These are phyloP conservation scores for Cercospora canescens DNA, from an alignment of 2,329 filamentous ascomycete species.

Conservation along the genomic window DNA sequence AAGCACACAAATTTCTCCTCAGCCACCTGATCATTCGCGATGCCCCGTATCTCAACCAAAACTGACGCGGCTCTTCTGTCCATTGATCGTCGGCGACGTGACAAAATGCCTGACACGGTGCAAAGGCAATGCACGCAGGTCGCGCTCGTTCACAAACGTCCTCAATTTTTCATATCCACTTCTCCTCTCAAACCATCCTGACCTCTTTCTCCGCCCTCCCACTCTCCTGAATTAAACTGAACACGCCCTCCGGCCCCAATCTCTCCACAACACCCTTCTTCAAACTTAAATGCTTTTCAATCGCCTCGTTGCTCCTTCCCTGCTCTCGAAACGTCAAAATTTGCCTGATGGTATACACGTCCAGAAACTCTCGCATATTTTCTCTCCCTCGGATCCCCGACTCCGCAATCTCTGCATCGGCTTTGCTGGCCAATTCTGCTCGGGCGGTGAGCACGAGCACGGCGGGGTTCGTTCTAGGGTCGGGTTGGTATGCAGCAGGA, in stretches of 20 bases:
- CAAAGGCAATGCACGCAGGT: too few relatives aligned
- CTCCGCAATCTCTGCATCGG: conserved; percentile 54
- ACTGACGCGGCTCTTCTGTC: too few relatives aligned
- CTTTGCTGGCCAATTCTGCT: conserved; percentile 51
- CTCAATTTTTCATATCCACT: background rate
- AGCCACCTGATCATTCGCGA: too few relatives aligned
- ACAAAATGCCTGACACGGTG: too few relatives aligned
- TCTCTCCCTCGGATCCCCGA: conserved; percentile 42
- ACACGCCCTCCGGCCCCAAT: conserved; percentile 34
- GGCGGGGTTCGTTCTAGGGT: conserved; percentile 53
- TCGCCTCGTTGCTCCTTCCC: conserved; percentile 30
- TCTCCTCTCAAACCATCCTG: conserved; percentile 30
- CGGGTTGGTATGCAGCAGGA: conserved; percentile 37
- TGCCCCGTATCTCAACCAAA: too few relatives aligned
- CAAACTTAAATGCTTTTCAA: conserved; percentile 37
- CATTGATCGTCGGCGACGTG: too few relatives aligned
- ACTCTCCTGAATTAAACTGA: conserved; percentile 32
- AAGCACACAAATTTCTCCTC: too few relatives aligned
- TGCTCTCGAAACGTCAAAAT: conserved; percentile 36
- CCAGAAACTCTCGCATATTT: conserved; percentile 46
- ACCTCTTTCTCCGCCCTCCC: conserved; percentile 34
- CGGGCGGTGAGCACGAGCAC: conserved; percentile 55
- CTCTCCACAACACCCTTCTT: conserved; percentile 36
- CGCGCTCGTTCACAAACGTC: background rate
- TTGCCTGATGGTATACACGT: conserved; percentile 44